phyloP scores from a whole-genome alignment of 2,329 filamentous ascomycete genomes.

The Orbilia quercus region DNA sequence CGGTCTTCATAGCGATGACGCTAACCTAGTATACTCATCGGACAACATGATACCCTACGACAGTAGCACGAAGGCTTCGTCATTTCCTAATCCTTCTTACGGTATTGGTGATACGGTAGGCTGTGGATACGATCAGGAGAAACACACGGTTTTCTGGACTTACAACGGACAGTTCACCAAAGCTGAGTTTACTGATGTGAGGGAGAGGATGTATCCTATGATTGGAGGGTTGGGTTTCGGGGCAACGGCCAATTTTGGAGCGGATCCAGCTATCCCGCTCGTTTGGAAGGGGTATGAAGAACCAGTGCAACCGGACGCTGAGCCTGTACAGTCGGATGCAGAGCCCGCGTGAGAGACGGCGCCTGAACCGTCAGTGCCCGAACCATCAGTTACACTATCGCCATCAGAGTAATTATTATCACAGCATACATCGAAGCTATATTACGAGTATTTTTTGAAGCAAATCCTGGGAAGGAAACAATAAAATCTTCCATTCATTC shows the following conservation, averaged over 20 bases:
- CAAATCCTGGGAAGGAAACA: background rate
- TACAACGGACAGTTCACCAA: slow-evolving; percentile 19
- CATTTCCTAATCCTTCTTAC: background rate
- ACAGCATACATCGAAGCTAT: background rate
- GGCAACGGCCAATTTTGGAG: slow-evolving; percentile 25
- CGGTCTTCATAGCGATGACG: slow-evolving; percentile 14
- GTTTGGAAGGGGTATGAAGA: slow-evolving; percentile 16
- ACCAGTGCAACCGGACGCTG: background rate
- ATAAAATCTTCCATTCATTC: slow-evolving; percentile 24
- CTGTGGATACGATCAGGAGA: slow-evolving; percentile 38
- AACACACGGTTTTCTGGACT: slow-evolving; percentile 32
- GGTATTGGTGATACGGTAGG: slow-evolving; percentile 19
- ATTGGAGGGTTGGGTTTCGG: slow-evolving; percentile 1
- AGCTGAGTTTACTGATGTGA: slow-evolving; percentile 4
- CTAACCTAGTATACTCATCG: background rate
- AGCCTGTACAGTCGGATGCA: too few relatives aligned
- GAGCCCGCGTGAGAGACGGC: background rate
- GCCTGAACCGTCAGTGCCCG: too few relatives aligned
- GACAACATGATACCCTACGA: background rate
- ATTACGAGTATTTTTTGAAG: background rate
- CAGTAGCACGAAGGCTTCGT: background rate
- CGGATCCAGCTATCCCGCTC: slow-evolving; percentile 13
- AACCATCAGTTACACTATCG: slow-evolving; percentile 8
- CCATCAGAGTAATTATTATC: background rate
- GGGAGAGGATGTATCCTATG: slow-evolving; percentile 25